Evolutionary conservation across 2,329 filamentous ascomycete genomes (phyloP).

Genomic region (Rhexocercosporidium sp.): DNA sequence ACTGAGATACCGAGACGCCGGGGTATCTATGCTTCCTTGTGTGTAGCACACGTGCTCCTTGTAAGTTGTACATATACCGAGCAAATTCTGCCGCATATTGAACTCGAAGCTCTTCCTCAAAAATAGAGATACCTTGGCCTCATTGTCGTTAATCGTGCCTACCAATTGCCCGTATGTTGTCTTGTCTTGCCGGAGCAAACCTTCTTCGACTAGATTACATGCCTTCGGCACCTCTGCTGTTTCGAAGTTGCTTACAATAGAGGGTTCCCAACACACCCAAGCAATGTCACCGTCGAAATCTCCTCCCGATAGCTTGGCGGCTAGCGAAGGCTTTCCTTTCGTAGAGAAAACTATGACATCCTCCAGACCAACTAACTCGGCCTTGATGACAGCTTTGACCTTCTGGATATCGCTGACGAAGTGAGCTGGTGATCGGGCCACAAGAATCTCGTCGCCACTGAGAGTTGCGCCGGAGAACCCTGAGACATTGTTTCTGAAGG

Average conservation of each 20-base stretch:
- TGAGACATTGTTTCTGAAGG: constrained; percentile 58
- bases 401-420: constrained; percentile 75
- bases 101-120: constrained; percentile 61
- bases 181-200: constrained; percentile 56
- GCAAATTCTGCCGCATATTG: constrained; percentile 58
- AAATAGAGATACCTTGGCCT: constrained; percentile 46
- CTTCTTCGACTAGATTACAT: constrained; percentile 51
- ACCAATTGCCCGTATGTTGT: constrained; percentile 43
- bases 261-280: constrained; percentile 77
- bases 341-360: constrained; percentile 81
- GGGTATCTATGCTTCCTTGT: constrained; percentile 53
- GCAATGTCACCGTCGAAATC: constrained; percentile 84
- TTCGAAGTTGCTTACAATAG: constrained; percentile 68
- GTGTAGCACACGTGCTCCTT: constrained; percentile 69
- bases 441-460: constrained; percentile 64
- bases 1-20: constrained; percentile 54
- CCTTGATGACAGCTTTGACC: constrained; percentile 62
- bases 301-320: constrained; percentile 75
- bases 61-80: constrained; percentile 68
- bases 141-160: constrained; percentile 6
- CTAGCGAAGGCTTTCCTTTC: constrained; percentile 65
- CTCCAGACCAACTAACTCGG: constrained; percentile 68
- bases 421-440: constrained; percentile 73
- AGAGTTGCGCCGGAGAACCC: constrained; percentile 59
- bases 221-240: constrained; percentile 59